Conservation (phyloP, 805 yeast genomes). For the Komagataella pseudopastoris region DNA sequence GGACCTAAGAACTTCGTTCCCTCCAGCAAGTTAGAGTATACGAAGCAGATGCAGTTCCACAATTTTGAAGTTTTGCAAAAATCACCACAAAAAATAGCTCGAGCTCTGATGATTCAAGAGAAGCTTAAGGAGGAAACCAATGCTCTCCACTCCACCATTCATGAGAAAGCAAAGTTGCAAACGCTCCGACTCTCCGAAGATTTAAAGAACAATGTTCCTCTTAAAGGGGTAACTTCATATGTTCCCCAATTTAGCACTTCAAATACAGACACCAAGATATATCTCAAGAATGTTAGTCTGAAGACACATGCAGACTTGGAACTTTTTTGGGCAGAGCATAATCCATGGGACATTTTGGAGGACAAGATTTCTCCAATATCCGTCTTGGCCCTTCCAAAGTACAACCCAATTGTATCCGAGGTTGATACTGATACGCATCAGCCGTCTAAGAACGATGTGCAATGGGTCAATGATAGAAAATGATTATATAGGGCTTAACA, state of each 20-base stretch:
- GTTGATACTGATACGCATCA: background rate
- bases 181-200: background rate
- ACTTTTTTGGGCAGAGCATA: background rate
- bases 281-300: background rate
- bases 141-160: background rate
- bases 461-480: background rate
- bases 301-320: background rate
- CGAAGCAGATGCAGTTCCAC: background rate
- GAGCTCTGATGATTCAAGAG: background rate
- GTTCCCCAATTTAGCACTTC: background rate
- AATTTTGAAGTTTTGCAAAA: background rate
- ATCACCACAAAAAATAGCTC: background rate
- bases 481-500: background rate
- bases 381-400: background rate
- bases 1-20: slow-evolving; percentile 36
- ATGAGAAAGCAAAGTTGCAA: background rate
- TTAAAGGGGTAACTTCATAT: background rate
- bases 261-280: background rate
- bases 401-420: background rate
- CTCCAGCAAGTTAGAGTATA: background rate
- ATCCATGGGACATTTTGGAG: background rate
- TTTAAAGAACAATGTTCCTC: background rate
- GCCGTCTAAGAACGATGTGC: background rate
- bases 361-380: background rate
- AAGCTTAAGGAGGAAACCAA: background rate